Evolutionary conservation across 2,329 filamentous ascomycete species (phyloP).

Genomic region (Penicillium sp.): DNA sequence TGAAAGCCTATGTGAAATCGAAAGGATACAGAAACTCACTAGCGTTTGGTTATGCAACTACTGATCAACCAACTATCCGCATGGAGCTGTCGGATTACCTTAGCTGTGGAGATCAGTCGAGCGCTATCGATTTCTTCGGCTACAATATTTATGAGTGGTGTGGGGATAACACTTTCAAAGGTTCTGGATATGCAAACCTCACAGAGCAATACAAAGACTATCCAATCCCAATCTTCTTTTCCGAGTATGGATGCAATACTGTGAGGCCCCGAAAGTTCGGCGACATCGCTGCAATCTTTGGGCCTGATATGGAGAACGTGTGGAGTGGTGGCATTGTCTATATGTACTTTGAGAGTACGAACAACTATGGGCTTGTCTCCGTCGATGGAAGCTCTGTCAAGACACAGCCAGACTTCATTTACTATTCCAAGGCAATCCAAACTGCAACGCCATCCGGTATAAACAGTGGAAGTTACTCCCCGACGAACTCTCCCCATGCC

Average conservation of each 20-base stretch:
- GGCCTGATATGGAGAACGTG: constrained; percentile 72
- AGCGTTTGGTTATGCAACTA: constrained; percentile 71
- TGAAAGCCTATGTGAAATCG: constrained; percentile 82
- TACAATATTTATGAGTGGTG: constrained; percentile 99
- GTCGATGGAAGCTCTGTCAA: constrained; percentile 63
- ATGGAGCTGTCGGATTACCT: constrained; percentile 83
- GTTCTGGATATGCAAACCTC: constrained; percentile 76
- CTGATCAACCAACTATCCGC: constrained; percentile 61
- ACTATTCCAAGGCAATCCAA: constrained; percentile 4
- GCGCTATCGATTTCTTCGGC: constrained; percentile 89
- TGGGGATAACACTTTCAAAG: constrained; percentile 71
- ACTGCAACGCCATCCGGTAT: constrained; percentile 1
- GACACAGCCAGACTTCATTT: constrained; percentile 43
- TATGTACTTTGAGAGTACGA: constrained; percentile 90
- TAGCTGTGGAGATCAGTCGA: constrained; percentile 71
- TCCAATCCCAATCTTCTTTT: constrained; percentile 92
- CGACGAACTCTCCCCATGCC: not conserved
- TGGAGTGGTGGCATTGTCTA: constrained; percentile 96
- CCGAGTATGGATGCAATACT: constrained; percentile 93
- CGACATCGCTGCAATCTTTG: constrained; percentile 79
- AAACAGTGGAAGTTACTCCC: constrained; percentile 1
- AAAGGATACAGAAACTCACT: constrained; percentile 68
- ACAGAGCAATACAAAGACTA: constrained; percentile 82
- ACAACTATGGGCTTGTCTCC: constrained; percentile 70
- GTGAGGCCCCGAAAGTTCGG: constrained; percentile 71